These are phyloP conservation scores for Dactylellina leptospora DNA, from an alignment of 2,329 filamentous ascomycete genomes.

Conservation along the genomic window DNA sequence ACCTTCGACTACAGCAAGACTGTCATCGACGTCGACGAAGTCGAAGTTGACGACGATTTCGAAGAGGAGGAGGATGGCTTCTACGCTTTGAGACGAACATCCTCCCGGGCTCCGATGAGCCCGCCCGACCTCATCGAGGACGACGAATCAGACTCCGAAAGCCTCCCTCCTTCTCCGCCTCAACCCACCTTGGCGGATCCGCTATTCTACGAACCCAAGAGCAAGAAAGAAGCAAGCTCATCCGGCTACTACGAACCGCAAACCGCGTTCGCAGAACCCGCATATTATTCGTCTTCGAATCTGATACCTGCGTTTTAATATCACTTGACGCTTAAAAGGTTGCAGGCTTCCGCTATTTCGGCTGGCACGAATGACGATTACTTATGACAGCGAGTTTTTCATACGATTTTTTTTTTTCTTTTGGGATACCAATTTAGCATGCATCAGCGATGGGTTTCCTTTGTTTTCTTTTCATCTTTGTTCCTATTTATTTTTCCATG, in stretches of 20 bases:
- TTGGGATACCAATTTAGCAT: constrained; percentile 16
- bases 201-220: constrained; percentile 46
- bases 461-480: background rate
- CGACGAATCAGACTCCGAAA: constrained; percentile 54
- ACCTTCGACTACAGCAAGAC: constrained; percentile 57
- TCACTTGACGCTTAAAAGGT: background rate
- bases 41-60: constrained; percentile 68
- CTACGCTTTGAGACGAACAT: constrained; percentile 56
- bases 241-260: constrained; percentile 15
- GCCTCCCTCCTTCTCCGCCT: constrained; percentile 55
- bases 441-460: constrained; percentile 22
- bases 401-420: constrained; percentile 13
- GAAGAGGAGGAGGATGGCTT: constrained; percentile 60
- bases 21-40: constrained; percentile 59
- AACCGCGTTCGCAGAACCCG: constrained; percentile 3
- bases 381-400: constrained; percentile 41
- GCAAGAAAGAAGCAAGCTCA: constrained; percentile 9
- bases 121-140: constrained; percentile 56
- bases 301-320: constrained; percentile 44
- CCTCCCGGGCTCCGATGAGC: constrained; percentile 54
- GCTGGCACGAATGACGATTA: constrained; percentile 49
- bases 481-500: background rate
- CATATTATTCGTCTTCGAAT: constrained; percentile 46
- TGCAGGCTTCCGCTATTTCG: constrained; percentile 16
- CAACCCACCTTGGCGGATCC: constrained; percentile 54